Percentiles rank a stretch among this genome's conserved stretches.
phyloP scores from a whole-genome alignment of 352 stramenopile genomes.

The Thalassiosira mediterranea region DNA sequence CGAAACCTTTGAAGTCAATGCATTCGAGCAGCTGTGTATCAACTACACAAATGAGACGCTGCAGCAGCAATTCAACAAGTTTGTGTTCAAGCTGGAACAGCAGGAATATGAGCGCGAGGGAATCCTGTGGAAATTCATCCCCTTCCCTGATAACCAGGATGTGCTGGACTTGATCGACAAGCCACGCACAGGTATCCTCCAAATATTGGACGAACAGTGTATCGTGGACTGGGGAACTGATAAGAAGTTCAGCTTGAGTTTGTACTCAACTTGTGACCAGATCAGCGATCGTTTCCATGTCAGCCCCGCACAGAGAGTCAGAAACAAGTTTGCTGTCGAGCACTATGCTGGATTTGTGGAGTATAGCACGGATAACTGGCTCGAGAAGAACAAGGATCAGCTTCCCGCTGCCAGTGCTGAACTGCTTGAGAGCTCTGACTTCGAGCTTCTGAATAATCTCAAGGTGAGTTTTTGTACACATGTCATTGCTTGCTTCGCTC shows the following conservation, averaged over 20 bases:
- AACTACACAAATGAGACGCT: constrained; percentile 93
- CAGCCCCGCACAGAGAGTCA: constrained; percentile 71
- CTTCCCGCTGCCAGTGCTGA: constrained; percentile 82
- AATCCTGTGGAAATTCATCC: constrained; percentile 93
- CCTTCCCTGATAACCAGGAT: constrained; percentile 91
- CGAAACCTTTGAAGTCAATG: constrained; percentile 96
- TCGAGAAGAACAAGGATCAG: constrained; percentile 98
- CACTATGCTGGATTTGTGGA: constrained; percentile 95
- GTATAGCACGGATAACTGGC: constrained; percentile 93
- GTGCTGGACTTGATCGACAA: constrained; percentile 89
- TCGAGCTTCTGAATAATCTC: constrained; percentile 61
- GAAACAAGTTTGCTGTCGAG: constrained; percentile 88
- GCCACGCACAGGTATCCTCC: constrained; percentile 83
- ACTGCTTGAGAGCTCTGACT: constrained; percentile 62
- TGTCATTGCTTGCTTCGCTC: constrained; percentile 62
- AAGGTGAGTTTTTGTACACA: constrained; percentile 3
- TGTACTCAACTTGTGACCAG: constrained; percentile 63
- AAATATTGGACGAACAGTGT: constrained; percentile 86
- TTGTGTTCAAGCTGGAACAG: constrained; percentile 90
- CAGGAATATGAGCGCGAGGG: constrained; percentile 86
- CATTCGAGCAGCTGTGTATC: constrained; percentile 92
- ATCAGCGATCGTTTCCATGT: constrained; percentile 54
- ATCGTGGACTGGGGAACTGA: constrained; percentile 60
- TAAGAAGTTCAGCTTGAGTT: constrained; percentile 53
- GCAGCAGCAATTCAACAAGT: constrained; percentile 89